Evolutionary conservation across 768 basidiomycete species (phyloP).

Genomic region (Baorangia bicolor): DNA sequence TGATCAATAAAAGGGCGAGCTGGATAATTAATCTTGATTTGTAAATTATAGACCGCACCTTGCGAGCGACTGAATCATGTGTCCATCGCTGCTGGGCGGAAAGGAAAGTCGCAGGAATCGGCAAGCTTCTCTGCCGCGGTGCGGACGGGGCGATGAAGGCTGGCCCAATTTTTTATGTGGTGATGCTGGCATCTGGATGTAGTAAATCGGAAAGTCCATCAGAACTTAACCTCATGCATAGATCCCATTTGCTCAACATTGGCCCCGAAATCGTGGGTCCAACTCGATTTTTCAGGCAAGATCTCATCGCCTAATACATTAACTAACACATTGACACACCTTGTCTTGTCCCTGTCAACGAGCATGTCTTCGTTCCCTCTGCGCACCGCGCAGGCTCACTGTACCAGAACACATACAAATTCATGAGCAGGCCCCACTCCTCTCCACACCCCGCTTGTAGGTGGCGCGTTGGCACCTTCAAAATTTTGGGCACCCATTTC

Average conservation of each 20-base stretch:
- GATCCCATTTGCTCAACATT: not conserved
- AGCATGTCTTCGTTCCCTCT: not conserved
- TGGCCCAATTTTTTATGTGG: not conserved
- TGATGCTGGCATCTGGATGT: slow-evolving; percentile 12
- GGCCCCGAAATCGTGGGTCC: not conserved
- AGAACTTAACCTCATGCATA: not conserved
- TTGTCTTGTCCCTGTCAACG: not conserved
- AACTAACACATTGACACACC: not conserved
- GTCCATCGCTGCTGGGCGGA: not conserved
- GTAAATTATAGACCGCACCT: slow-evolving; percentile 7
- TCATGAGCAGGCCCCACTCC: not conserved
- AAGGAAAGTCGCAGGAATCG: not conserved
- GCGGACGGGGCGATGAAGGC: slow-evolving; percentile 15
- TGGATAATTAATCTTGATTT: slow-evolving; percentile 12
- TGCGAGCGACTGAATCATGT: not conserved
- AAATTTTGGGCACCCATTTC: not conserved
- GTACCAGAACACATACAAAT: not conserved
- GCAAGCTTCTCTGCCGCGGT: not conserved
- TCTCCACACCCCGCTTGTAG: not conserved
- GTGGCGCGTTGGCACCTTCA: not conserved
- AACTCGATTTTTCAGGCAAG: not conserved
- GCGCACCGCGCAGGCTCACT: no score
- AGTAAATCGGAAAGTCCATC: slow-evolving; percentile 8
- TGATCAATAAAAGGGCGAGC: not conserved
- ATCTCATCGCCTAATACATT: not conserved